Evolutionary conservation across 1,139 yeast genomes (phyloP).

Genomic region (Scheffersomyces cryptocercus): DNA sequence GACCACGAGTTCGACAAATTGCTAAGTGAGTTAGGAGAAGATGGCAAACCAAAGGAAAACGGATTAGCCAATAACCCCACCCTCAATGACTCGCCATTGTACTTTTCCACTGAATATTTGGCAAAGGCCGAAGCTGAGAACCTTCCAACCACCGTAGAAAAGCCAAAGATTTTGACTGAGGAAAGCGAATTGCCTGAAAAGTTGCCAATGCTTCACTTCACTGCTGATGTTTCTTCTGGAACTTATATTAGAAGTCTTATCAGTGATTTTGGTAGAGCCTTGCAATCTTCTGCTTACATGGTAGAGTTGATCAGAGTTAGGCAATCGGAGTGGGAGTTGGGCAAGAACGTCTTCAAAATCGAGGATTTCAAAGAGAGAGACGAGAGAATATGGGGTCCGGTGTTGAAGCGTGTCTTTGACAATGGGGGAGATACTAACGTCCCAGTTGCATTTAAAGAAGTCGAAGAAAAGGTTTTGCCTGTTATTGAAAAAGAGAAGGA

Average conservation of each 20-base stretch:
- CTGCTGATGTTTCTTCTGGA: slow-evolving; percentile 87
- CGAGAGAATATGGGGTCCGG: slow-evolving; percentile 69
- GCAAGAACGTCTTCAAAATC: slow-evolving; percentile 65
- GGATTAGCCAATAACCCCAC: slow-evolving; percentile 57
- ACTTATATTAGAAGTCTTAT: slow-evolving; percentile 89
- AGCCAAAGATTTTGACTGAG: slow-evolving; percentile 25
- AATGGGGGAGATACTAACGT: slow-evolving; percentile 33
- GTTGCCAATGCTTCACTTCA: slow-evolving; percentile 69
- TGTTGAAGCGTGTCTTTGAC: slow-evolving; percentile 51
- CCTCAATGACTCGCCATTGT: slow-evolving; percentile 60
- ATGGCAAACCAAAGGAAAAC: slow-evolving; percentile 50
- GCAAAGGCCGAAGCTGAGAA: slow-evolving; percentile 41
- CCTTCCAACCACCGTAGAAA: slow-evolving; percentile 25
- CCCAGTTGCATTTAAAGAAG: slow-evolving; percentile 8
- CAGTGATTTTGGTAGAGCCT: slow-evolving; percentile 83
- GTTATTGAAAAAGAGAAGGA: slow-evolving; percentile 13
- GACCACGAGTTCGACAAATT: slow-evolving; percentile 59
- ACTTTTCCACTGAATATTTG: slow-evolving; percentile 55
- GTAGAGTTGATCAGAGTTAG: slow-evolving; percentile 70
- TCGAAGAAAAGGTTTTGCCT: slow-evolving; percentile 15
- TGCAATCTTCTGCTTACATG: slow-evolving; percentile 87
- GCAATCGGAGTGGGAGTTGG: slow-evolving; percentile 84
- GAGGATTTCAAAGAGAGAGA: slow-evolving; percentile 62
- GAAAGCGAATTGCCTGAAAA: slow-evolving; percentile 30
- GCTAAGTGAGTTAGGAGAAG: slow-evolving; percentile 52